These are phyloP conservation scores for Diaporthe humulicola DNA, from an alignment of 2,329 filamentous ascomycete genomes.

Conservation along the genomic window DNA sequence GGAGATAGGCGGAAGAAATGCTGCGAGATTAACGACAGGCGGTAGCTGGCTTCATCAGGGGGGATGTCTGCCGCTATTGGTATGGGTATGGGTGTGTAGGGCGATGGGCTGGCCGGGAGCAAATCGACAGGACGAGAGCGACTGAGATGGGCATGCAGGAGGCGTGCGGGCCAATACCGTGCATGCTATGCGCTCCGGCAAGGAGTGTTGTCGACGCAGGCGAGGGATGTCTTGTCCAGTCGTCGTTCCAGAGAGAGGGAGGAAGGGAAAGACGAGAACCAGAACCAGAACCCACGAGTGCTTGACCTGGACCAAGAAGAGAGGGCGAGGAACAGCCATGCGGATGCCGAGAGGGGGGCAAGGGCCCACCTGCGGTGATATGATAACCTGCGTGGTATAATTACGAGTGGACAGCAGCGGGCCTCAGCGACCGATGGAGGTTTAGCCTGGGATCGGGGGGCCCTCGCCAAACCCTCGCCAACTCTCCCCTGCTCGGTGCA, in stretches of 20 bases:
- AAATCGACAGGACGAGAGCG: conserved; percentile 39
- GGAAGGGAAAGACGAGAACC: conserved; percentile 1
- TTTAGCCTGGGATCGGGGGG: conserved; percentile 33
- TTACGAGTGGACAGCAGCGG: conserved; percentile 40
- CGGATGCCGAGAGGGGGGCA: conserved; percentile 9
- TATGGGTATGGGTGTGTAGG: conserved; percentile 33
- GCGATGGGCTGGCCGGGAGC: conserved; percentile 9
- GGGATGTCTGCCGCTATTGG: conserved; percentile 24
- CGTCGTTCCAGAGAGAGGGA: background rate
- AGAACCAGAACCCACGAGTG: background rate
- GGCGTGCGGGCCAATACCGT: conserved; percentile 33
- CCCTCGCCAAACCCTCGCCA: conserved; percentile 14
- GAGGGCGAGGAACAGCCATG: conserved; percentile 5
- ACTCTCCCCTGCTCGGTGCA: conserved; percentile 12
- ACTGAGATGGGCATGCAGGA: conserved; percentile 35
- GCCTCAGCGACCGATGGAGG: conserved; percentile 31
- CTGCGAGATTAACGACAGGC: conserved; percentile 38
- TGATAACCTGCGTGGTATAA: conserved; percentile 36
- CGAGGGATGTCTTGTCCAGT: conserved; percentile 29
- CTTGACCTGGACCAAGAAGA: background rate
- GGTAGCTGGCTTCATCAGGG: conserved; percentile 34
- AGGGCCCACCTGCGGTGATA: conserved; percentile 18
- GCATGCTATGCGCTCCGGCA: conserved; percentile 29
- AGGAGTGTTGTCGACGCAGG: conserved; percentile 34
- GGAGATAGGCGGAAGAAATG: conserved; percentile 34